phyloP scores from a whole-genome alignment of 2,329 filamentous ascomycete species.

The Tolypocladium tropicale region DNA sequence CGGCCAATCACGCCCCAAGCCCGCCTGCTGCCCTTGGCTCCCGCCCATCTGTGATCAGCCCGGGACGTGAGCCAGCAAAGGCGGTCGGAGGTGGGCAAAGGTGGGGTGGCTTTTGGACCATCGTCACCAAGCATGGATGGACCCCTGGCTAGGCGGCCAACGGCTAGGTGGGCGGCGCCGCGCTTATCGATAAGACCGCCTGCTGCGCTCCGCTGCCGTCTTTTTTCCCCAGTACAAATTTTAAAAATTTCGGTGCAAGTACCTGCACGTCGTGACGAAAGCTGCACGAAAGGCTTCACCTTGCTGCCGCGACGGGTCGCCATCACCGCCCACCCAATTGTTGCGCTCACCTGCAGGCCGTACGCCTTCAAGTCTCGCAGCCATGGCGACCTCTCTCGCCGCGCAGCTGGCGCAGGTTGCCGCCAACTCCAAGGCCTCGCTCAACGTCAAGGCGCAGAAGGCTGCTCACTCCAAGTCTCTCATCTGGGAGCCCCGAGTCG shows the following conservation, averaged over 20 bases:
- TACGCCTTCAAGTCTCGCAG: constrained; percentile 12
- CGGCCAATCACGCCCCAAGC: not conserved
- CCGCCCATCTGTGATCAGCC: too few relatives aligned
- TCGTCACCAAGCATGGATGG: not conserved
- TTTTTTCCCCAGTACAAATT: constrained; percentile 6
- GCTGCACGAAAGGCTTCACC: not conserved
- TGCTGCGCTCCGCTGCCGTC: constrained; percentile 9
- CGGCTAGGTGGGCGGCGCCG: not conserved
- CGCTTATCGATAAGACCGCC: constrained; percentile 22
- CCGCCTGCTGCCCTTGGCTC: not conserved
- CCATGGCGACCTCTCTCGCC: constrained; percentile 78
- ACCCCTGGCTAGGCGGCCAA: not conserved
- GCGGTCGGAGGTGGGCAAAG: not conserved
- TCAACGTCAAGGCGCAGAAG: constrained; percentile 90
- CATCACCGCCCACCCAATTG: not conserved
- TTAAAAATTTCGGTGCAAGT: constrained; percentile 1
- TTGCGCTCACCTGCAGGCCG: constrained; percentile 1
- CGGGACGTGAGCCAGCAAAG: not conserved
- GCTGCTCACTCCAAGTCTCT: constrained; percentile 87
- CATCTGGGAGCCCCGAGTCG: constrained; percentile 80
- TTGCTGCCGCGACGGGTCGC: not conserved
- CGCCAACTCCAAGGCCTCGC: constrained; percentile 76
- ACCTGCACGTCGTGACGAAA: not conserved
- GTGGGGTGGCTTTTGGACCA: not conserved
- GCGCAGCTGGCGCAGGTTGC: constrained; percentile 91